phyloP scores from a whole-genome alignment of 345 rosid species.

The Eucalyptus marginata region DNA sequence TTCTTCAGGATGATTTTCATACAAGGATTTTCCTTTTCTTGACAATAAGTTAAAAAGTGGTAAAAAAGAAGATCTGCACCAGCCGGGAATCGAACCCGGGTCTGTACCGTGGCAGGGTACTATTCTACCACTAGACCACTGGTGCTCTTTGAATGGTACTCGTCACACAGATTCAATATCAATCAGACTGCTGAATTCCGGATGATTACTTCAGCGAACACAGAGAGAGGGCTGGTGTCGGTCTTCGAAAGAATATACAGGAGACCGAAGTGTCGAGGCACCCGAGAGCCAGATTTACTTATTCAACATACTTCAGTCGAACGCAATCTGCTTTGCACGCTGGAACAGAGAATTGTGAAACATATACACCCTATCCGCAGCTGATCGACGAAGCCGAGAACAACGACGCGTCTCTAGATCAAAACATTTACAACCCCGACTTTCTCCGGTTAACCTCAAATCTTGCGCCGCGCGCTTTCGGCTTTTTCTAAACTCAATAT shows the following conservation, averaged over 20 bases:
- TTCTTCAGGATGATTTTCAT: neutral
- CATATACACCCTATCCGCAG: neutral
- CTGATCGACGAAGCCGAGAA: neutral
- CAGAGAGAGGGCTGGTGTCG: neutral
- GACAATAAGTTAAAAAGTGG: neutral
- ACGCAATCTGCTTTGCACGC: neutral
- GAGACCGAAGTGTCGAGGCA: neutral
- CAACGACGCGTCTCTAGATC: neutral
- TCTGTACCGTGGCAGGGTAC: slow-evolving; percentile 69
- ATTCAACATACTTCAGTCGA: neutral
- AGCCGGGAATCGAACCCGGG: slow-evolving; percentile 69
- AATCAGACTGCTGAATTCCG: neutral
- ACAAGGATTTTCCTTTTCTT: neutral
- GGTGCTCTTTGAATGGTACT: slow-evolving; percentile 2
- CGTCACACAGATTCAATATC: accelerated
- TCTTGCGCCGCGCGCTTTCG: neutral
- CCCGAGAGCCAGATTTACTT: neutral
- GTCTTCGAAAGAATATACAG: too few species aligned
- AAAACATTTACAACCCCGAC: neutral
- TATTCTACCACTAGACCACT: slow-evolving; percentile 85
- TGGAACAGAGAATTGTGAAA: neutral
- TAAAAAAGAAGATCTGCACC: slow-evolving; percentile 3
- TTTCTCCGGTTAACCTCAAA: neutral
- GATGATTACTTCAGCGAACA: too few species aligned
- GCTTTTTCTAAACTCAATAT: neutral